A percentile compares a stretch with the other conserved stretches of the same genome.
Evolutionary conservation across 163 green algal genomes (phyloP).

Genomic region (Chlorella variabilis): DNA sequence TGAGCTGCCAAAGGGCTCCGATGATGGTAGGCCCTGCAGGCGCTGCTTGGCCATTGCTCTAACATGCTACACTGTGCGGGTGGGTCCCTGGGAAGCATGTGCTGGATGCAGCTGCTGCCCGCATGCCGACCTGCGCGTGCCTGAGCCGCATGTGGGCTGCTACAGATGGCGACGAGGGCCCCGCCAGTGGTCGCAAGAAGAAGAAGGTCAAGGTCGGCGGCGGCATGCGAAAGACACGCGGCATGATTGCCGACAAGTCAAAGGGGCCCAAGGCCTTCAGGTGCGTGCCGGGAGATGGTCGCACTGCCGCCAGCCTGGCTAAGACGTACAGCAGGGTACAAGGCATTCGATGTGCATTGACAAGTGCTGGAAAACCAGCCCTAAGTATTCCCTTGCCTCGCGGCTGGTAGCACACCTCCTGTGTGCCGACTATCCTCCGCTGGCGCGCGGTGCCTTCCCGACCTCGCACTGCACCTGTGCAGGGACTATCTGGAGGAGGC

Average conservation of each 20-base stretch:
- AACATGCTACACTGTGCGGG: too few species aligned
- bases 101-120: too few species aligned
- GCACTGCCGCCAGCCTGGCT: too few species aligned
- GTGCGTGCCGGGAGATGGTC: slow-evolving; percentile 61
- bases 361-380: too few species aligned
- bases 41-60: not conserved
- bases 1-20: slow-evolving; percentile 17
- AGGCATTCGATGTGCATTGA: too few species aligned
- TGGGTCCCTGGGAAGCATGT: too few species aligned
- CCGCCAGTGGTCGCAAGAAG: slow-evolving; percentile 46
- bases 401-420: too few species aligned
- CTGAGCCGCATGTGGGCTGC: not conserved
- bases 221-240: slow-evolving; percentile 70
- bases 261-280: slow-evolving; percentile 67
- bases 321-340: too few species aligned
- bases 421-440: too few species aligned
- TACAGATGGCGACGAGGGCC: slow-evolving; percentile 42
- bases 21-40: slow-evolving; percentile 3
- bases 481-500: slow-evolving; percentile 73
- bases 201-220: slow-evolving; percentile 53
- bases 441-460: too few species aligned
- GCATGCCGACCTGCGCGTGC: not conserved
- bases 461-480: too few species aligned
- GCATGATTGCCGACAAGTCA: slow-evolving; percentile 50
- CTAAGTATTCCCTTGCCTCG: too few species aligned